Evolutionary conservation across 331 rosid species (phyloP).

Genomic region (Acacia concinna): DNA sequence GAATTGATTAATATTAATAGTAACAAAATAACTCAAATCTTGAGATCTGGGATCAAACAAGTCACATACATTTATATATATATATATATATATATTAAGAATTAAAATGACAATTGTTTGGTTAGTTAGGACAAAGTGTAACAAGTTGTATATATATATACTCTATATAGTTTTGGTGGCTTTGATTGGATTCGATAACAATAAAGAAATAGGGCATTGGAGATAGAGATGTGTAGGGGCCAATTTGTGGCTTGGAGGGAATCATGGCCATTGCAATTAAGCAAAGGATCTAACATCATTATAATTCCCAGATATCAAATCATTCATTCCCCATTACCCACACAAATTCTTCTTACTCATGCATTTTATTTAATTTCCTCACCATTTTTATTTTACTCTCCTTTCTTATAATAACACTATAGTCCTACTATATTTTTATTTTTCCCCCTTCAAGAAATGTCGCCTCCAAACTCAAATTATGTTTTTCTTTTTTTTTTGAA

Average conservation of each 20-base stretch:
- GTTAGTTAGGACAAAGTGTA: not conserved
- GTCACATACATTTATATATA: no score
- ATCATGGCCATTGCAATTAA: constrained; percentile 29
- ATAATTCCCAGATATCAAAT: constrained; percentile 22
- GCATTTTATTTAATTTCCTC: not conserved
- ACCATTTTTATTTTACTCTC: no score
- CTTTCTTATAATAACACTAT: no score
- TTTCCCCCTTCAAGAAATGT: no score
- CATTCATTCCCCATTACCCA: constrained; percentile 32
- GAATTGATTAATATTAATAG: no score
- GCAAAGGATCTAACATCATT: constrained; percentile 34
- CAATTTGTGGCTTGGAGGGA: not conserved
- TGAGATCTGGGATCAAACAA: no score
- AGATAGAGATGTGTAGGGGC: not conserved
- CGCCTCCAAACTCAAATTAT: not conserved
- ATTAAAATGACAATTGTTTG: not conserved
- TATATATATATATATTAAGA: no score
- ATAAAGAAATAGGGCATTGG: not conserved
- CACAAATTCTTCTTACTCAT: not conserved
- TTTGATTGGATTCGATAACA: not conserved
- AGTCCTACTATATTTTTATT: no score
- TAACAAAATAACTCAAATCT: no score
- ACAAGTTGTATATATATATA: no score
- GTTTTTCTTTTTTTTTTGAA: no score
- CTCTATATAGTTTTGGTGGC: not conserved